Percentiles rank a stretch among this genome's conserved stretches.
These are phyloP conservation scores for Dioscorea cayenensis DNA, from an alignment of 116 monocot genomes.

Conservation along the genomic window DNA sequence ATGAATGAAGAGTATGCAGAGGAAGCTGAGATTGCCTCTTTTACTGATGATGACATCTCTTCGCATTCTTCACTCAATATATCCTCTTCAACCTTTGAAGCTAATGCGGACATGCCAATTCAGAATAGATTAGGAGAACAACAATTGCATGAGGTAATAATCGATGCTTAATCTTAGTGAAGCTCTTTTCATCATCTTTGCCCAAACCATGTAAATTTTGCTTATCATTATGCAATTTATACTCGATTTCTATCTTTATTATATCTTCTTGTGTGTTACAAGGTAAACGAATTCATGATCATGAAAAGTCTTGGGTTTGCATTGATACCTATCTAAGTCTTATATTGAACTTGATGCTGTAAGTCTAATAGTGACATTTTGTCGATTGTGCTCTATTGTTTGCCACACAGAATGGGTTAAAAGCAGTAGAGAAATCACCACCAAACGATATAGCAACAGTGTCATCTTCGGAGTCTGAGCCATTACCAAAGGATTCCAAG, in stretches of 20 bases:
- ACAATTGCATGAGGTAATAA: slow-evolving; percentile 18
- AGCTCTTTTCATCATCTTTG: too few species aligned
- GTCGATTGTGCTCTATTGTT: neutral
- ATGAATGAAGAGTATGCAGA: slow-evolving; percentile 61
- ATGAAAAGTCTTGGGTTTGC: too few species aligned
- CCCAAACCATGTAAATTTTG: too few species aligned
- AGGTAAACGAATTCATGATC: too few species aligned
- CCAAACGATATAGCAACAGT: neutral
- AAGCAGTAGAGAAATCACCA: neutral
- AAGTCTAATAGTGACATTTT: neutral
- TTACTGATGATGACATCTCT: slow-evolving; percentile 70
- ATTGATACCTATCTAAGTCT: too few species aligned
- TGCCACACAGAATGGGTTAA: neutral
- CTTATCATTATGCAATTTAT: too few species aligned
- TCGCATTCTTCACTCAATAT: slow-evolving; percentile 37
- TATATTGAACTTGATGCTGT: too few species aligned
- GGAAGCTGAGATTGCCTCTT: slow-evolving; percentile 74
- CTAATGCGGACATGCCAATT: slow-evolving; percentile 15
- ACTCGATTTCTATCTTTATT: too few species aligned
- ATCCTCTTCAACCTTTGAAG: slow-evolving; percentile 23
- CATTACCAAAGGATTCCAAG: neutral
- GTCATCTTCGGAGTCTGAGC: slow-evolving; percentile 2
- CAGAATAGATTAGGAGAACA: slow-evolving; percentile 12
- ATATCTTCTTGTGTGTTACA: too few species aligned
- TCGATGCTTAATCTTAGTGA: too few species aligned